phyloP scores from a whole-genome alignment of 768 basidiomycete species.

The Phanerodontia chrysosporium region DNA sequence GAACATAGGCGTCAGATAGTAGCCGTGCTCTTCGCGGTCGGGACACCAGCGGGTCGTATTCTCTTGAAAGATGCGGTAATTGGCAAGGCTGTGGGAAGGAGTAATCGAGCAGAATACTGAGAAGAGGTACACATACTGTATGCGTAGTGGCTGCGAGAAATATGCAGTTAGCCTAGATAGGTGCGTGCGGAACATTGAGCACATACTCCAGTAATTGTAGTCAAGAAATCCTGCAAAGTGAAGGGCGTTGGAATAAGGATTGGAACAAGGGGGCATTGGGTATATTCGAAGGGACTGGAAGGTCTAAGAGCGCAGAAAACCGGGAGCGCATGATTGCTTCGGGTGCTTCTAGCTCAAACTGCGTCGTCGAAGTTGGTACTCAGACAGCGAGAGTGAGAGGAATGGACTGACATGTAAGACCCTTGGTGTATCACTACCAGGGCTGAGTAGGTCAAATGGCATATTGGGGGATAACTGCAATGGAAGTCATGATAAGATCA shows the following conservation, averaged over 20 bases:
- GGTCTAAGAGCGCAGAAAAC: conserved; percentile 49
- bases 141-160: conserved; percentile 45
- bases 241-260: conserved; percentile 61
- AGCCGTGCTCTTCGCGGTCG: conserved; percentile 80
- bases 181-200: background rate
- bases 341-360: background rate
- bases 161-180: background rate
- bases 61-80: conserved; percentile 65
- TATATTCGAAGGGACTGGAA: conserved; percentile 60
- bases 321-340: conserved; percentile 46
- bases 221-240: conserved; percentile 67
- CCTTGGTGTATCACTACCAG: background rate
- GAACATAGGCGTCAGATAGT: conserved; percentile 66
- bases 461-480: background rate
- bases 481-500: too few species aligned
- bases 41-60: conserved; percentile 75
- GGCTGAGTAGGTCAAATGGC: background rate
- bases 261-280: conserved; percentile 65
- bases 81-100: conserved; percentile 45
- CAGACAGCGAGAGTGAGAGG: background rate
- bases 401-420: background rate
- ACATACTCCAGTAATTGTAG: conserved; percentile 53
- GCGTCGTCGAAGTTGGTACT: background rate
- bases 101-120: background rate
- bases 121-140: conserved; percentile 39